phyloP scores from a whole-genome alignment of 306 rosid genomes.

The Astragalus membranaceus region DNA sequence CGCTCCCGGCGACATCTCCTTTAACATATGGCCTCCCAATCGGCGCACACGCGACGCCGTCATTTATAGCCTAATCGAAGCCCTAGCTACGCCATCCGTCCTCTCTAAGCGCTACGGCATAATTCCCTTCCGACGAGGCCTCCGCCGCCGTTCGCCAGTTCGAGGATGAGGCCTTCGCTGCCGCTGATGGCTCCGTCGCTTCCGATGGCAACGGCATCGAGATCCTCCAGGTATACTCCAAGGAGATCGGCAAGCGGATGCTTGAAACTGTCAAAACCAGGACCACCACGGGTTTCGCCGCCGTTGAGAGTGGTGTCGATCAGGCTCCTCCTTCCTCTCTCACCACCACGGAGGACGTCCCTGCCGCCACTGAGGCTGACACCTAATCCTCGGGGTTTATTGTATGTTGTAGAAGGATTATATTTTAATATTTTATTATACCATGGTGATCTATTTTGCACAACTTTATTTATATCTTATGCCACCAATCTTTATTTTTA shows the following conservation, averaged over 20 bases:
- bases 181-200: slow-evolving; percentile 34
- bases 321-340: slow-evolving; percentile 21
- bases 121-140: slow-evolving; percentile 49
- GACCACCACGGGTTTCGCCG: slow-evolving; percentile 26
- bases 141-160: slow-evolving; percentile 43
- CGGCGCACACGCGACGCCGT: slow-evolving; percentile 92
- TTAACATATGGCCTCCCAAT: slow-evolving; percentile 94
- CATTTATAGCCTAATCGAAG: slow-evolving; percentile 59
- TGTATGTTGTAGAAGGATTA: slow-evolving; percentile 9
- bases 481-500: no score
- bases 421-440: neutral
- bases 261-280: slow-evolving; percentile 69
- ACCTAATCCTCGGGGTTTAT: neutral
- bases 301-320: slow-evolving; percentile 27
- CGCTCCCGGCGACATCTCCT: slow-evolving; percentile 22
- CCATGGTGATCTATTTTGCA: neutral
- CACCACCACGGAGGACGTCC: no score
- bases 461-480: neutral
- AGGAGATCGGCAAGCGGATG: slow-evolving; percentile 94
- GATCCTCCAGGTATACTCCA: slow-evolving; percentile 91
- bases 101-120: slow-evolving; percentile 95
- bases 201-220: slow-evolving; percentile 72
- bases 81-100: slow-evolving; percentile 69
- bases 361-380: neutral
- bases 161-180: slow-evolving; percentile 66